A percentile compares a stretch with the other conserved stretches of the same genome.
Evolutionary conservation across 345 rosid species (phyloP).

Genomic region (Syzygium grande): DNA sequence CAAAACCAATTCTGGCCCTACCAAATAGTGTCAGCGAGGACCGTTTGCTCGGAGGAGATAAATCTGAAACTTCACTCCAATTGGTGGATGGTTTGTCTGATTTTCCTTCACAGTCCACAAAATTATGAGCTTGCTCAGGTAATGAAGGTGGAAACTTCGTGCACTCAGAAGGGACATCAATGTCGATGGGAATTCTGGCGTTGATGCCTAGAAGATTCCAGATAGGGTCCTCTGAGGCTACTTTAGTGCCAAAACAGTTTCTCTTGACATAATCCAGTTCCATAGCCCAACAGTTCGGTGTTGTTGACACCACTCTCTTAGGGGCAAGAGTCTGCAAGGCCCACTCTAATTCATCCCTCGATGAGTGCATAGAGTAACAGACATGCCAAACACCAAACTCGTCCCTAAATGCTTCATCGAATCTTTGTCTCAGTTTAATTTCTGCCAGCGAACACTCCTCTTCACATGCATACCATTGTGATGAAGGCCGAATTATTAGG

Average conservation of each 20-base stretch:
- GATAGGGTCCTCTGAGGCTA: constrained; percentile 44
- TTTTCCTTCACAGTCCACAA: constrained; percentile 10
- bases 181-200: constrained; percentile 22
- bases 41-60: constrained; percentile 37
- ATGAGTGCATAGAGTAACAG: constrained; percentile 86
- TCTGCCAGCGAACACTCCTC: constrained; percentile 28
- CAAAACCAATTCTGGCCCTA: constrained; percentile 47
- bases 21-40: constrained; percentile 61
- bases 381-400: constrained; percentile 85
- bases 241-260: constrained; percentile 32
- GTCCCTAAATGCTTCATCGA: constrained; percentile 60
- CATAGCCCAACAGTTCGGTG: constrained; percentile 69
- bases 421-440: constrained; percentile 32
- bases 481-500: constrained; percentile 70
- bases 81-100: constrained; percentile 12
- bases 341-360: constrained; percentile 69
- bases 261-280: constrained; percentile 63
- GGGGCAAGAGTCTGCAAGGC: constrained; percentile 68
- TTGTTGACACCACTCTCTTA: constrained; percentile 75
- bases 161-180: constrained; percentile 8
- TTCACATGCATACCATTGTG: constrained; percentile 81
- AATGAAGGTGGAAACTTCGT: constrained; percentile 18
- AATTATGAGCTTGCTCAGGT: constrained; percentile 14
- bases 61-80: constrained; percentile 14
- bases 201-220: constrained; percentile 81